phyloP scores from a whole-genome alignment of 179 eudicot species.

The Patellifolia procumbens region DNA sequence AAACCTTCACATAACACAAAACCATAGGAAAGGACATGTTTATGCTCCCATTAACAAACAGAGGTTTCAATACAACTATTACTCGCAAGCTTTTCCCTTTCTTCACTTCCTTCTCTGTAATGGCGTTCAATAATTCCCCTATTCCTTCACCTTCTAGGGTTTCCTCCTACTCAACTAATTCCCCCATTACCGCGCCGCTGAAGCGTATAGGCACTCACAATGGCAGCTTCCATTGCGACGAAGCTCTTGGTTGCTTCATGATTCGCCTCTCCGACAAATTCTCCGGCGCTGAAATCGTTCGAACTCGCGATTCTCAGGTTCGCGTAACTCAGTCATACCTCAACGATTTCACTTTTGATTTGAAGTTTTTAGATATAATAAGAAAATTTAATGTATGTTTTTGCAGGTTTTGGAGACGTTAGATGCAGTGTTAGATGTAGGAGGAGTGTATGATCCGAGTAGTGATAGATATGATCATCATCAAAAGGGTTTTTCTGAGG shows the following conservation, averaged over 20 bases:
- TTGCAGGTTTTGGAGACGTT: conserved; percentile 64
- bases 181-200: conserved; percentile 33
- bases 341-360: too few relatives aligned
- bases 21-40: conserved; percentile 17
- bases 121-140: conserved; percentile 29
- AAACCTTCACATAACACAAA: too few relatives aligned
- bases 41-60: background rate
- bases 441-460: conserved; percentile 72
- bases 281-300: conserved; percentile 59
- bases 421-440: conserved; percentile 90
- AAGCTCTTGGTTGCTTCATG: conserved; percentile 94
- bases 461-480: conserved; percentile 75
- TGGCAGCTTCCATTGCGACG: conserved; percentile 94
- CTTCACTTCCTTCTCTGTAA: conserved; percentile 25
- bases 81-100: conserved; percentile 23
- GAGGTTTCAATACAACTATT: conserved; percentile 9
- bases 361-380: background rate
- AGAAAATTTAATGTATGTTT: background rate
- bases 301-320: conserved; percentile 81
- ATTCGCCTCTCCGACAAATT: conserved; percentile 73
- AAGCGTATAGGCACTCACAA: conserved; percentile 90
- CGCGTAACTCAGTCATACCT: too few relatives aligned
- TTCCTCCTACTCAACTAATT: conserved; percentile 35
- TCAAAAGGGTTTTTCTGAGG: conserved; percentile 79
- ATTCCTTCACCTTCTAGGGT: conserved; percentile 34